A percentile compares a stretch with the other conserved stretches of the same genome.
Conservation (phyloP, 2,329 filamentous ascomycete genomes). For the Aspergillus sp. region DNA sequence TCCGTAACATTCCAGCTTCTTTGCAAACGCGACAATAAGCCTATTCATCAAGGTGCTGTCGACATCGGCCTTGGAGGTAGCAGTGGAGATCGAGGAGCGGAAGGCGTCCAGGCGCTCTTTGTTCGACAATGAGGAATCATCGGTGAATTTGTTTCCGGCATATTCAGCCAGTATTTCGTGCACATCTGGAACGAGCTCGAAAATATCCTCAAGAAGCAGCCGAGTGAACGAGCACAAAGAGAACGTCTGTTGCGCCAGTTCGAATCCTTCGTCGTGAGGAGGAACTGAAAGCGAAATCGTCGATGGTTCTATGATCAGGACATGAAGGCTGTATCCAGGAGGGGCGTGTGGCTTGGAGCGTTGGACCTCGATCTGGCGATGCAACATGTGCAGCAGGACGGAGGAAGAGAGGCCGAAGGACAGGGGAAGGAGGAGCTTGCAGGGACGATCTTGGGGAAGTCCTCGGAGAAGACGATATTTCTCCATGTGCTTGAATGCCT, state of each 20-base stretch:
- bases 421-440: conserved; percentile 70
- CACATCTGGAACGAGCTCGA: conserved; percentile 43
- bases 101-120: conserved; percentile 53
- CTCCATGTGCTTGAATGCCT: conserved; percentile 76
- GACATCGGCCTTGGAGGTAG: conserved; percentile 75
- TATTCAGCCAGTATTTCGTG: conserved; percentile 32
- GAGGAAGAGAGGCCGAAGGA: conserved; percentile 82
- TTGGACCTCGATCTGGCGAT: conserved; percentile 67
- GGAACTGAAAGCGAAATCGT: conserved; percentile 22
- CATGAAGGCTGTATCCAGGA: conserved; percentile 63
- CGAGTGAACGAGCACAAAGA: conserved; percentile 64
- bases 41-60: conserved; percentile 68
- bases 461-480: conserved; percentile 54
- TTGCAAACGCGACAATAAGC: conserved; percentile 66
- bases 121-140: conserved; percentile 31
- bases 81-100: conserved; percentile 64
- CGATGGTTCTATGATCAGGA: conserved; percentile 43
- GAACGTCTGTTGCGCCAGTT: conserved; percentile 58
- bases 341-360: conserved; percentile 60
- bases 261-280: conserved; percentile 34
- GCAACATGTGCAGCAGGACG: conserved; percentile 72
- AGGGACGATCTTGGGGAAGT: conserved; percentile 40
- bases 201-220: conserved; percentile 63
- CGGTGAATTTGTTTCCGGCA: conserved; percentile 23
- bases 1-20: conserved; percentile 60